A percentile compares a stretch with the other conserved stretches of the same genome.
These are phyloP conservation scores for Alloteropsis semialata DNA, from an alignment of 176 grass and related monocot genomes.

Conservation along the genomic window DNA sequence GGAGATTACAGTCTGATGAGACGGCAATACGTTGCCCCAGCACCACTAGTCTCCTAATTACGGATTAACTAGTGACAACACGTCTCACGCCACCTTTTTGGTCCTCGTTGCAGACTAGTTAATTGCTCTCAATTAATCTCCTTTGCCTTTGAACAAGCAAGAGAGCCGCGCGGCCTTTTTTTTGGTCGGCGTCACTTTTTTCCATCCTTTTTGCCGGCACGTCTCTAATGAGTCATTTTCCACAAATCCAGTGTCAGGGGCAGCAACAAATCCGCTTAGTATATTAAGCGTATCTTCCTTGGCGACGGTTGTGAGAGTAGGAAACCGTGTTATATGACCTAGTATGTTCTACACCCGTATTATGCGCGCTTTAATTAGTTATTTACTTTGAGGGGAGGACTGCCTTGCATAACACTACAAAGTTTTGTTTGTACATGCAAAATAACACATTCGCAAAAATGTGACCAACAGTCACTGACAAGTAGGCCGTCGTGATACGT, in stretches of 20 bases:
- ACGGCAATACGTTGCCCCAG: background rate
- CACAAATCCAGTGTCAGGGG: constrained; percentile 12
- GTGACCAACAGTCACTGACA: background rate
- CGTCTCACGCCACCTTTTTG: background rate
- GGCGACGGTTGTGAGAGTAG: background rate
- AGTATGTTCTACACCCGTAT: background rate
- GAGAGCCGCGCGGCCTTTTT: too few relatives aligned
- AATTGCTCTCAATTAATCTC: background rate
- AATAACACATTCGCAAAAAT: background rate
- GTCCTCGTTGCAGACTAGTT: background rate
- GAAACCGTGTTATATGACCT: background rate
- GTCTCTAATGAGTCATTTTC: constrained; percentile 14
- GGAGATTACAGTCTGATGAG: background rate
- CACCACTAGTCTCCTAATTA: background rate
- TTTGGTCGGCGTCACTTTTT: constrained; percentile 4
- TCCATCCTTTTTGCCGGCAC: background rate
- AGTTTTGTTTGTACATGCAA: too few relatives aligned
- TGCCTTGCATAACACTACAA: too few relatives aligned
- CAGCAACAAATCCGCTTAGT: background rate
- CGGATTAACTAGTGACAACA: background rate
- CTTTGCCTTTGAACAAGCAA: background rate
- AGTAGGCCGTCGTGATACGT: too few relatives aligned
- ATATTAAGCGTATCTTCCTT: background rate
- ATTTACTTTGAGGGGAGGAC: too few relatives aligned
- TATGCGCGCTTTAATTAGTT: too few relatives aligned